Percentiles rank a stretch among this genome's conserved stretches.
phyloP scores from a whole-genome alignment of 2,329 filamentous ascomycete species.

The Paramyrothecium sp. region DNA sequence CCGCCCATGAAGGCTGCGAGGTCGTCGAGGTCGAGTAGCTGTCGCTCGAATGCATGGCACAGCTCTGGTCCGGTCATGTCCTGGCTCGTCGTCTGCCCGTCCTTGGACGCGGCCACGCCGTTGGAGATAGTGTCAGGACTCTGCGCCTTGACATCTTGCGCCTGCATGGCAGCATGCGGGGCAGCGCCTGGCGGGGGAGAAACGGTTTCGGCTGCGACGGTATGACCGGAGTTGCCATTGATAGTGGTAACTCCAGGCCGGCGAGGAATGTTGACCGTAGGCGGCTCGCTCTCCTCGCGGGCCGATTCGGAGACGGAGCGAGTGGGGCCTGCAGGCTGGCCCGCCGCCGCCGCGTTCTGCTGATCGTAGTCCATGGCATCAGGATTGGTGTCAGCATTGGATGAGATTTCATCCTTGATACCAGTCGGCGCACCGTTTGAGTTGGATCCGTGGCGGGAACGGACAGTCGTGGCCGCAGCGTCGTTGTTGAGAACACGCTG shows the following conservation, averaged over 20 bases:
- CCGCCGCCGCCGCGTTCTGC: slow-evolving; percentile 20
- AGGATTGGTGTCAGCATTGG: slow-evolving; percentile 53
- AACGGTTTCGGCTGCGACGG: slow-evolving; percentile 44
- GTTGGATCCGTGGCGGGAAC: slow-evolving; percentile 29
- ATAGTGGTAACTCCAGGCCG: slow-evolving; percentile 54
- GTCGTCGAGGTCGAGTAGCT: slow-evolving; percentile 59
- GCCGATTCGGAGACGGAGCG: slow-evolving; percentile 38
- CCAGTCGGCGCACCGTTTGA: slow-evolving; percentile 23
- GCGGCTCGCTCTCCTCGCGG: slow-evolving; percentile 53
- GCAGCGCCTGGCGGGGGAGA: slow-evolving; percentile 37
- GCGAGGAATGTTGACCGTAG: slow-evolving; percentile 39
- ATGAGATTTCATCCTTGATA: slow-evolving; percentile 55
- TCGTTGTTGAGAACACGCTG: slow-evolving; percentile 58
- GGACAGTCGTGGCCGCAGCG: slow-evolving; percentile 30
- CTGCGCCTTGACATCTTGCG: slow-evolving; percentile 33
- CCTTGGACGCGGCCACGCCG: slow-evolving; percentile 25
- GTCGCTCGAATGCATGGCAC: slow-evolving; percentile 58
- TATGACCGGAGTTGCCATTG: slow-evolving; percentile 53
- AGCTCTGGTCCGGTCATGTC: slow-evolving; percentile 61
- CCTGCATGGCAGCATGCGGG: slow-evolving; percentile 19
- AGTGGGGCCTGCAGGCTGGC: slow-evolving; percentile 25
- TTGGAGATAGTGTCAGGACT: slow-evolving; percentile 30
- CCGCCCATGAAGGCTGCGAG: slow-evolving; percentile 63
- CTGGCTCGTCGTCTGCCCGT: slow-evolving; percentile 33
- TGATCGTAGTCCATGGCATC: slow-evolving; percentile 60